phyloP scores from a whole-genome alignment of 225 moss, liverwort and hornwort species.

The Physcomitrellopsis africana region DNA sequence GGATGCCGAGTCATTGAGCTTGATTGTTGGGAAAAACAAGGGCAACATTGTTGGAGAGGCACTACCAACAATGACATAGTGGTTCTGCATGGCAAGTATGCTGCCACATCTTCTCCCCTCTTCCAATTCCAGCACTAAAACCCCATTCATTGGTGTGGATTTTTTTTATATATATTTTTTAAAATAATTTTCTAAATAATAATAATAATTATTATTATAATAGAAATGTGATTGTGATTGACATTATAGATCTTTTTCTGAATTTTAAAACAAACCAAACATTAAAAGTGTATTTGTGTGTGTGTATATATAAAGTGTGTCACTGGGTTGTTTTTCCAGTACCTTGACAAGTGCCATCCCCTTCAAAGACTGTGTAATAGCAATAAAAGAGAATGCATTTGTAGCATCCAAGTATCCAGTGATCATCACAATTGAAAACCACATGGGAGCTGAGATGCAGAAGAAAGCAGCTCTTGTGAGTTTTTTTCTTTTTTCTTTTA shows the following conservation, averaged over 20 bases:
- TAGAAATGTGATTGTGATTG: too few species aligned
- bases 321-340: conserved; percentile 43
- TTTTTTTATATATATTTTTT: too few species aligned
- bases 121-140: too few species aligned
- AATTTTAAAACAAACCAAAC: too few species aligned
- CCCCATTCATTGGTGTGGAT: too few species aligned
- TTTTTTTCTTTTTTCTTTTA: neutral
- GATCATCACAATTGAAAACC: conserved; percentile 91
- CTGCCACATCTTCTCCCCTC: neutral
- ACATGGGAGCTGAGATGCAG: conserved; percentile 59
- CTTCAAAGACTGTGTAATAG: conserved; percentile 76
- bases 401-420: conserved; percentile 71
- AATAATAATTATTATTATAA: too few species aligned
- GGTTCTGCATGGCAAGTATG: conserved; percentile 94
- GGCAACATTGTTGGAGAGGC: neutral
- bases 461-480: conserved; percentile 76
- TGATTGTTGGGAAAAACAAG: conserved; percentile 77
- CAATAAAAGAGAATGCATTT: conserved; percentile 88
- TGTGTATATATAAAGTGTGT: too few species aligned
- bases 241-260: too few species aligned
- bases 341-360: conserved; percentile 74
- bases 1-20: conserved; percentile 97
- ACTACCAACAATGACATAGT: conserved; percentile 36
- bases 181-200: too few species aligned
- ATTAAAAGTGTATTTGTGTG: too few species aligned